Conservation (phyloP, 2,329 filamentous ascomycete species). For the Sphaerulina populicola region DNA sequence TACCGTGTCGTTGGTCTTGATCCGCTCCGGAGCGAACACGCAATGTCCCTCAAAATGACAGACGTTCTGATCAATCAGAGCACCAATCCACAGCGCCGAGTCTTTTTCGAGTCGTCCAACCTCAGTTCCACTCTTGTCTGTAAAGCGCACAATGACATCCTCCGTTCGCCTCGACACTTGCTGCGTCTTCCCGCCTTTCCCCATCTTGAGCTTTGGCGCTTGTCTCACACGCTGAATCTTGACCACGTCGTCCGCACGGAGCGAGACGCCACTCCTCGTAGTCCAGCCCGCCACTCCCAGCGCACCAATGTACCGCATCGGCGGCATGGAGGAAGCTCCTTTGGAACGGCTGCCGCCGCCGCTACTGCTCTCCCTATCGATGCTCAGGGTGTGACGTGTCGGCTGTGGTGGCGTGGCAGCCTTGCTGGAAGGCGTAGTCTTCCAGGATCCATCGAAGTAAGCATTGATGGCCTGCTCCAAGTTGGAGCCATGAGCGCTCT, state of each 20-base stretch:
- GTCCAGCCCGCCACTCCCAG: conserved; percentile 91
- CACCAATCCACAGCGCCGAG: conserved; percentile 81
- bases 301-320: conserved; percentile 71
- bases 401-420: conserved; percentile 8
- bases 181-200: conserved; percentile 35
- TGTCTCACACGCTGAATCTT: conserved; percentile 79
- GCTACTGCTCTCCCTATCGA: conserved; percentile 8
- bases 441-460: conserved; percentile 58
- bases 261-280: conserved; percentile 66
- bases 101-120: conserved; percentile 82
- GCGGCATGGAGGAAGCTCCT: conserved; percentile 37
- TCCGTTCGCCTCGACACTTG: conserved; percentile 56
- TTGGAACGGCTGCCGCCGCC: neutral
- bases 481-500: conserved; percentile 44
- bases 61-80: conserved; percentile 79
- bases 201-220: conserved; percentile 45
- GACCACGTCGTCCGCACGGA: conserved; percentile 75
- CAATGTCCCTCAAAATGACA: conserved; percentile 81
- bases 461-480: conserved; percentile 56
- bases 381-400: conserved; percentile 11
- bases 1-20: conserved; percentile 89
- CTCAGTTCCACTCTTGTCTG: conserved; percentile 67
- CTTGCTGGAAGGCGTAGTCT: conserved; percentile 27
- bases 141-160: conserved; percentile 89
- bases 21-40: conserved; percentile 75